phyloP scores from a whole-genome alignment of 2,329 filamentous ascomycete species.

The Hypoxylon sp. region DNA sequence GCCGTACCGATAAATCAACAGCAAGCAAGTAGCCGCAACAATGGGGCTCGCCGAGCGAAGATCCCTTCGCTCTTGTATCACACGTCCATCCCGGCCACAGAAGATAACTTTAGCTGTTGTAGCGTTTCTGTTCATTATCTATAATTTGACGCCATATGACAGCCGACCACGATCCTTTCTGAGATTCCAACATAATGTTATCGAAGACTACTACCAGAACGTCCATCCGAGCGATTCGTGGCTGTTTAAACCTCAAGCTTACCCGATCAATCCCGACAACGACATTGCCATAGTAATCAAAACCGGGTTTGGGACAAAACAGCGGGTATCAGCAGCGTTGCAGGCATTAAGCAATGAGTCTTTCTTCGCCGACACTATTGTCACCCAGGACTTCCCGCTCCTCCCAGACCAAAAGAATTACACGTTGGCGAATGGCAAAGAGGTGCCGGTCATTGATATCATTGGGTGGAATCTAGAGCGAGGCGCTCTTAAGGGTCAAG shows the following conservation, averaged over 20 bases:
- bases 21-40: slow-evolving; percentile 26
- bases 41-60: slow-evolving; percentile 51
- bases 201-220: slow-evolving; percentile 52
- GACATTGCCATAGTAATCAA: slow-evolving; percentile 69
- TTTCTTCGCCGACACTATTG: slow-evolving; percentile 61
- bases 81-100: slow-evolving; percentile 52
- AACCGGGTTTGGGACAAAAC: slow-evolving; percentile 69
- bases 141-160: slow-evolving; percentile 52
- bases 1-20: slow-evolving; percentile 23
- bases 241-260: slow-evolving; percentile 58
- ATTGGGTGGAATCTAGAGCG: slow-evolving; percentile 54
- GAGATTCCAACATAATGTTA: slow-evolving; percentile 52
- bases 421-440: slow-evolving; percentile 50
- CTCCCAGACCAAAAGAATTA: slow-evolving; percentile 46
- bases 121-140: slow-evolving; percentile 50
- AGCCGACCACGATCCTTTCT: slow-evolving; percentile 51
- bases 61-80: slow-evolving; percentile 49
- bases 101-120: slow-evolving; percentile 48
- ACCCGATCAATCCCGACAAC: slow-evolving; percentile 61
- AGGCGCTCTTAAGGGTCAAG: slow-evolving; percentile 50
- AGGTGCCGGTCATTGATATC: slow-evolving; percentile 52
- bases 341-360: slow-evolving; percentile 61
- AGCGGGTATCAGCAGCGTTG: slow-evolving; percentile 64
- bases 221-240: slow-evolving; percentile 59
- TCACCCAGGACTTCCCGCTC: slow-evolving; percentile 67